Base-by-base conservation (phyloP, 257 asterid species). In the Ophiorrhiza pumila region DNA sequence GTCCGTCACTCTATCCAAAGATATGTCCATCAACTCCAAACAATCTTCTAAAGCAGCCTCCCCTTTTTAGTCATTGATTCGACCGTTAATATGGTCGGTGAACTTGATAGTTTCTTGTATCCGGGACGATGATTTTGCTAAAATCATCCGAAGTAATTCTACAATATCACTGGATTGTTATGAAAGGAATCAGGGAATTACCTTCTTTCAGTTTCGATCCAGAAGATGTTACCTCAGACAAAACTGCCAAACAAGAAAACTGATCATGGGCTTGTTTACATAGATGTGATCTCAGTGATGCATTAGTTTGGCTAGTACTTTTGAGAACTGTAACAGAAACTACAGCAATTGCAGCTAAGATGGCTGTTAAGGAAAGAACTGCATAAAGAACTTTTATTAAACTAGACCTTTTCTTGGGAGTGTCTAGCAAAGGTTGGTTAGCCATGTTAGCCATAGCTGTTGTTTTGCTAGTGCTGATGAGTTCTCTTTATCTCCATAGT, bases 11-110 rank as follows among this genome's bases (percentile, higher is more conserved):
- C 78, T 53, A 39, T 78, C 83, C 65, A 46, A 17, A 11, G 85
- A 78, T 12, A 78, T 22, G 53, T 78, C 83, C 85, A 81, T 55
- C 65, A 81, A 56, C 60, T 75, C 79, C n/a, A 81, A 2, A 50
- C 85, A 81, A 58, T 75, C 83, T 10, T 63, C 71, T 29, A 78
- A 55, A 67, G 76, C 77, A 13, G 79, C 69, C 55, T 39, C 56
- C 7, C 25, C 76, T 18, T 27, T 49, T 0, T 22, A 41, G 27
- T 72, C 46, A 34, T 78, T 78, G 27, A 81, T 55, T 59, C 76
- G 6, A 29, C 22, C 13, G 31, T 53, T 73, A 13, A 74, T 49
- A 7, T 45, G 47, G 13, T 25, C 31, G 4, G 61, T 62, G 7
- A 71, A 71, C n/a, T 62, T 32, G 0, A 72, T 45, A 11, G 77